Evolutionary conservation across 768 basidiomycete genomes (phyloP), one percentile per base, ranked within the genome.

Genomic region (Leccinum truebloodii): DNA sequence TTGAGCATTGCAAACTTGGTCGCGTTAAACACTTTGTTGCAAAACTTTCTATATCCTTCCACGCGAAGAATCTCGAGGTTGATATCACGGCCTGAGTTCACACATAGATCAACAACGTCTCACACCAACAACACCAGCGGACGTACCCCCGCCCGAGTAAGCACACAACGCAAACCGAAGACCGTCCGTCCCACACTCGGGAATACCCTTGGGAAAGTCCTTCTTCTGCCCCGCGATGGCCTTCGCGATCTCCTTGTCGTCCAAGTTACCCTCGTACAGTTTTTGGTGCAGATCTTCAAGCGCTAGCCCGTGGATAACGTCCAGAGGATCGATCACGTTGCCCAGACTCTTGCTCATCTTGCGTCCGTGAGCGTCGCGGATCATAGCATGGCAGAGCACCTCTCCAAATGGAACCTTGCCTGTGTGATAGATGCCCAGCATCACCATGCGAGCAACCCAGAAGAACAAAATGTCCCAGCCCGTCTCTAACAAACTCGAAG

Each of bases 391-490:
- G 76, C 95, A 98, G 72, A 89, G 86, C 9, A 98, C 95, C 76
- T 99, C 95, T 52, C 85, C 81, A 83, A 98, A 99, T 1, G 97
- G 97, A 80, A 99, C 84, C 69, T 90, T 75, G 28, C 84, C 95
- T 0, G 97, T 99, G 51, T 98, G 85, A 59, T 89, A 83, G 67
- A 94, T 77, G 48, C 97, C 96, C 37, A 98, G 86, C 69, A 99
- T 78, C 53, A 92, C 96, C 96, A 98, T 99, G 48, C 97, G 90
- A 16, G 97, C 95, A 7, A 98, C 96, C 97, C 97, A 99, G 85
- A 98, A 98, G 83, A 95, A 95, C n/a, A 99, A 76, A 68, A 98
- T 98, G 64, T 98, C 97, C 96, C 97, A 98, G 51, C 97, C 97
- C 0, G 97, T 99, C 78, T 98, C 97, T 32, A 98, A 85, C 49